Evolutionary conservation across 805 yeast genomes (phyloP).

Genomic region (Metschnikowia bowlesiae): DNA sequence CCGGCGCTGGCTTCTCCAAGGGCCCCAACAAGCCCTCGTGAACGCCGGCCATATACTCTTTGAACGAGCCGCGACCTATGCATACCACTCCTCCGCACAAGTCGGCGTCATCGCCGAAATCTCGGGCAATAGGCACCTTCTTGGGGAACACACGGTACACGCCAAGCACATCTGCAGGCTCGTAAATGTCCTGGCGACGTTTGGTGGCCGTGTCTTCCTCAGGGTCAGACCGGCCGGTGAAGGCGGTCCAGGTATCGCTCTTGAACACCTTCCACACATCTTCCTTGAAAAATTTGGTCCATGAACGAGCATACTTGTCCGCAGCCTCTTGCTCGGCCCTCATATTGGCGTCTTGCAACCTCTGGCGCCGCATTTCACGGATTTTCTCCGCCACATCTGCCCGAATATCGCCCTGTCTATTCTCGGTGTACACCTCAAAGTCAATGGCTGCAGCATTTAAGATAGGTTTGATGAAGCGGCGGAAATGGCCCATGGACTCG

Average conservation of each 20-base stretch:
- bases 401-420: conserved; percentile 87
- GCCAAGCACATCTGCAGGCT: conserved; percentile 51
- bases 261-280: conserved; percentile 6
- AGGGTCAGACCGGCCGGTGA: conserved; percentile 5
- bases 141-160: conserved; percentile 37
- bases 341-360: conserved; percentile 10
- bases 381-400: conserved; percentile 75
- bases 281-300: conserved; percentile 26
- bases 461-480: conserved; percentile 79
- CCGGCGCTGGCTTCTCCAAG: conserved; percentile 44
- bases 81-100: conserved; percentile 82
- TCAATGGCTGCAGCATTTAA: conserved; percentile 81
- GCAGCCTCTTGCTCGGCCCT: conserved; percentile 3
- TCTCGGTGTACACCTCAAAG: conserved; percentile 70
- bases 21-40: conserved; percentile 97
- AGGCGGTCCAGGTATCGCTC: conserved; percentile 5
- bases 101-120: conserved; percentile 38
- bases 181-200: conserved; percentile 35
- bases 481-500: conserved; percentile 66
- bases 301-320: conserved; percentile 20
- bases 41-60: conserved; percentile 84
- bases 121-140: conserved; percentile 33
- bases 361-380: conserved; percentile 56
- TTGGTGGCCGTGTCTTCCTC: neutral
- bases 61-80: conserved; percentile 92